Base-by-base conservation (phyloP, 108 stramenopile genomes). In the Mediolabrus comicus region DNA sequence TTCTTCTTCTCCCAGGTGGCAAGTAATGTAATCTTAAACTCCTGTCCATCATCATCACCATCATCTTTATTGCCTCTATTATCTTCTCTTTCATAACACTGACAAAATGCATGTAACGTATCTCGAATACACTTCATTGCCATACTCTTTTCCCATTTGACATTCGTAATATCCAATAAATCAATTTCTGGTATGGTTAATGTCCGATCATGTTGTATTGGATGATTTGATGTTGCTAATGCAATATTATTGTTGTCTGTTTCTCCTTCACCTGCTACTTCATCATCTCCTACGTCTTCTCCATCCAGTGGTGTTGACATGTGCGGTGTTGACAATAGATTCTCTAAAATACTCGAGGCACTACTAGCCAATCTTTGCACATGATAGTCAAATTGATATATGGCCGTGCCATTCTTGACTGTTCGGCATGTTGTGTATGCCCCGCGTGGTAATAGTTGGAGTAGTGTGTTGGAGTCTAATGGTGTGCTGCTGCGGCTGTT, bases 331-430 rank as follows among this genome's bases (percentile, higher is more conserved):
- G 33, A 6, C 33, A 6, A 16, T 16, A 16, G 39, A 41, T 2
- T 4, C 36, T 72, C 61, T 33, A 72, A 62, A 56, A 72, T 72
- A 24, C 59, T 61, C 24, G 27, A 30, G 27, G 71, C 61, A 17
- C 59, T 61, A 32, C 41, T 32, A 12, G 74, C 74, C 60, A 75
- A 56, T 57, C 74, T 33, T n/a, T 32, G 16, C 2, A 70, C 74
- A 39, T 75, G 74, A 55, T 75, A 75, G 39, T 75, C 65, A 32
- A 75, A 66, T 63, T 75, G 74, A 70, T 75, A 75, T 28, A 75
- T 62, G 24, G 43, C 53, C 14, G 74, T 69, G 1, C 74, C 74
- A 41, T n/a, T 13, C 46, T 43, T 29, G 14, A 75, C 65, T 19
- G 74, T 75, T 9, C 74, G 74, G 52, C 74, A 75, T 8, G 74